Base-by-base conservation (phyloP, 495 filamentous ascomycete species). In the Penicillium subrubescens region DNA sequence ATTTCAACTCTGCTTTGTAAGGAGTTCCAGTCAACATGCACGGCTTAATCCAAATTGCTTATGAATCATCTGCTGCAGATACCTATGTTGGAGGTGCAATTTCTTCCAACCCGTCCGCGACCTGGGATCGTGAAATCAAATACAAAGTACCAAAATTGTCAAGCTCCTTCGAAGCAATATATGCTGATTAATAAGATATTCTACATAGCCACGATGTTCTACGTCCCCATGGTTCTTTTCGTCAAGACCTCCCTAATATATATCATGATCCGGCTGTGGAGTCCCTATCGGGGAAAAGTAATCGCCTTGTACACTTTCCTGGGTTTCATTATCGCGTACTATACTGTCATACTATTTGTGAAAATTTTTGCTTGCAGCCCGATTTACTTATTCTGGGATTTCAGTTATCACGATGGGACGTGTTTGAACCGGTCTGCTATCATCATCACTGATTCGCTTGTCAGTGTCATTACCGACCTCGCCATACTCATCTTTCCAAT, bases 281-380 rank as follows among this genome's bases (percentile, higher is more conserved):
- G 63, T 2, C 68, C 74, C 25, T 70, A 67, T 64, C 39, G 43
- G 2, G 61, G 54, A 41, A 73, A 71, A 23, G 62, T 73, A 17
- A 62, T 73, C 12, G 50, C 60, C 57, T 63, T 78, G 11, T 65
- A 71, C 62, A 54, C 62, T 51, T 62, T 71, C 39, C 65, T 80
- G 12, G 60, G 48, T 31, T 51, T 73, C 27, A 64, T 78, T 19
- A 31, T 73, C 5, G 34, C 51, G 11, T 78, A 76, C 61, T 80
- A 80, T 62, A 62, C 68, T 12, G 56, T 68, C 25, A 67, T 68
- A 51, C 34, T 76, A 31, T 62, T 76, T 60, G 66, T 77, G 61
- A 77, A 78, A 59, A 65, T 74, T 25, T 69, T 70, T 50, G 69
- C 75, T 34, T 80, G 76, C 69, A 62, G 52, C 8, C 77, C 75